These are phyloP conservation scores for Wickerhamia fluorescens DNA, from an alignment of 805 yeast genomes.

Conservation along the genomic window DNA sequence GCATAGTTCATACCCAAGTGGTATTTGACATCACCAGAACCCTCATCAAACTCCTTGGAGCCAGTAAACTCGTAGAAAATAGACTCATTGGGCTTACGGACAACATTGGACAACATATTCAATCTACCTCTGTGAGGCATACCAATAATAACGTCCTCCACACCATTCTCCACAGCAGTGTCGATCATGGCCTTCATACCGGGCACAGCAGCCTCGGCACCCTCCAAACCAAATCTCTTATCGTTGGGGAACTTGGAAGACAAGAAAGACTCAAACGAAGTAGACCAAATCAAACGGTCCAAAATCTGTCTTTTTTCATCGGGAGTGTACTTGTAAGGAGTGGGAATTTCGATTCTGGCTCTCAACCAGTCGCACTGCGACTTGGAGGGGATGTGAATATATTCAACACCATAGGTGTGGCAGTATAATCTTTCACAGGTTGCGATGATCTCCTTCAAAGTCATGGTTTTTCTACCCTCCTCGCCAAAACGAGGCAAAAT, in stretches of 20 bases:
- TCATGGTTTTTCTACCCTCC: constrained; percentile 55
- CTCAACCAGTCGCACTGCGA: constrained; percentile 98
- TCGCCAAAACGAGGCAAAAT: constrained; percentile 86
- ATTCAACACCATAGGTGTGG: constrained; percentile 85
- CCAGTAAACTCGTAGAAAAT: constrained; percentile 96
- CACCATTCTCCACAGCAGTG: constrained; percentile 84
- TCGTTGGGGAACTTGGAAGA: constrained; percentile 96
- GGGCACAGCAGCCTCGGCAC: constrained; percentile 94
- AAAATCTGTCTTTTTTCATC: constrained; percentile 95
- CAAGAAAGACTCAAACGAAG: constrained; percentile 87
- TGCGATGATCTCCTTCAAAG: constrained; percentile 69
- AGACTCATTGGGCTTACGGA: constrained; percentile 96
- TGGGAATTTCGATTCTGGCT: constrained; percentile 89
- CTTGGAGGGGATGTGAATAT: constrained; percentile 93
- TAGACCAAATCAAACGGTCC: constrained; percentile 95
- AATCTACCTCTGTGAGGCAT: constrained; percentile 99
- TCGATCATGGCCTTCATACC: constrained; percentile 96
- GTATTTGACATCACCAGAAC: constrained; percentile 98
- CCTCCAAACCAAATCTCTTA: constrained; percentile 97
- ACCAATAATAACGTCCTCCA: constrained; percentile 95
- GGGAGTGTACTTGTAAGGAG: constrained; percentile 70
- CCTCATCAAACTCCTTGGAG: constrained; percentile 83
- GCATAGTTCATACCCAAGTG: constrained; percentile 99
- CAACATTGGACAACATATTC: constrained; percentile 95
- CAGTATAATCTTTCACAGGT: constrained; percentile 83